Conservation (phyloP, 164 flowering plant species). For the Piper longum region DNA sequence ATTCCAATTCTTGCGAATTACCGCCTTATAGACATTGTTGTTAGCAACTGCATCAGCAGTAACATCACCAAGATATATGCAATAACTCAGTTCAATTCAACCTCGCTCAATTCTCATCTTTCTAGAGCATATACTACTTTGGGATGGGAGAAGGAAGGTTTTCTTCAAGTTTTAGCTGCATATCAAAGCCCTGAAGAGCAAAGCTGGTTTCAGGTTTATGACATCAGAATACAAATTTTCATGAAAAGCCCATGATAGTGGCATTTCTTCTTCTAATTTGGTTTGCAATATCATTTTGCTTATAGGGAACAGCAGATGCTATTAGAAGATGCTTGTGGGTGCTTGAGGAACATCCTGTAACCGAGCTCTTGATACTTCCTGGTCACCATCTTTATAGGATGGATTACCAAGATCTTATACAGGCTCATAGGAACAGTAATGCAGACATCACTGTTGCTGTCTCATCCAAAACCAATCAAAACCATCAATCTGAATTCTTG, state of each 20-base stretch:
- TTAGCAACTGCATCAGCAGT: slow-evolving; percentile 90
- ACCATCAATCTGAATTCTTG: slow-evolving; percentile 37
- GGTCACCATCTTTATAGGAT: slow-evolving; percentile 87
- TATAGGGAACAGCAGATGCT: slow-evolving; percentile 81
- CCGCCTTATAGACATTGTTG: slow-evolving; percentile 62
- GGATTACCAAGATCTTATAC: slow-evolving; percentile 61
- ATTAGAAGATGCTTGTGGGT: slow-evolving; percentile 72
- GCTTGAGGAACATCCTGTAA: slow-evolving; percentile 47
- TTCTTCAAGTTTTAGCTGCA: slow-evolving; percentile 71
- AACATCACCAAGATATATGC: slow-evolving; percentile 65
- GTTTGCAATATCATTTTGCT: background rate
- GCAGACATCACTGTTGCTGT: slow-evolving; percentile 62
- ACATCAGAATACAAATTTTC: background rate
- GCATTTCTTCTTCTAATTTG: background rate
- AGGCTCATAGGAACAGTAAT: slow-evolving; percentile 32
- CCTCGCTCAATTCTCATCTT: slow-evolving; percentile 80
- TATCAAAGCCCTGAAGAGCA: slow-evolving; percentile 59
- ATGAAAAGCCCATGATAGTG: background rate
- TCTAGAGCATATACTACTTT: slow-evolving; percentile 51
- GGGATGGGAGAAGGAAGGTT: slow-evolving; percentile 47
- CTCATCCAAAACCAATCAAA: slow-evolving; percentile 14
- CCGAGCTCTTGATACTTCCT: slow-evolving; percentile 59
- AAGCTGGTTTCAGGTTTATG: slow-evolving; percentile 60
- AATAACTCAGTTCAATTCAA: slow-evolving; percentile 76
- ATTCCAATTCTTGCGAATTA: slow-evolving; percentile 72